These are phyloP conservation scores for Bisporella sp. DNA, from an alignment of 2,329 filamentous ascomycete species.

Conservation along the genomic window DNA sequence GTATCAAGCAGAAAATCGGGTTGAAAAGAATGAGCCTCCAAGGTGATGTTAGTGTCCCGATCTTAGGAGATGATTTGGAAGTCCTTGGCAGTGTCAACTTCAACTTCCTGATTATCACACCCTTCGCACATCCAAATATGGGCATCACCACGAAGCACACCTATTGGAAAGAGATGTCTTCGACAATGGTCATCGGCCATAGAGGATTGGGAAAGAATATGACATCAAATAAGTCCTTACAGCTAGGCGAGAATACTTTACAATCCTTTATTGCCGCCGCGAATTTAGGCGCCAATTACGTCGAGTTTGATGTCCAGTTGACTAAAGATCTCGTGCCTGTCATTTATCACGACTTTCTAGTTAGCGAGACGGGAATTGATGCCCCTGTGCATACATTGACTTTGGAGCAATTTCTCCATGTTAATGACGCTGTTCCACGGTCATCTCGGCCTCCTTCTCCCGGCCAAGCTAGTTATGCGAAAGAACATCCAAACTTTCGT, in stretches of 20 bases:
- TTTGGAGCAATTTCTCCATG: slow-evolving; percentile 88
- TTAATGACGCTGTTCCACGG: slow-evolving; percentile 46
- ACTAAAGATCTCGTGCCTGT: slow-evolving; percentile 99
- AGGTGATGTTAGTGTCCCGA: slow-evolving; percentile 86
- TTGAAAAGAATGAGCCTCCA: slow-evolving; percentile 86
- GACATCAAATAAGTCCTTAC: slow-evolving; percentile 74
- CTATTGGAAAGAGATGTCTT: slow-evolving; percentile 90
- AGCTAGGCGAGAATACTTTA: slow-evolving; percentile 93
- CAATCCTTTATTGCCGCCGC: slow-evolving; percentile 94
- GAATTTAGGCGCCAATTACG: slow-evolving; percentile 75
- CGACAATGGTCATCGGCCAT: slow-evolving; percentile 74
- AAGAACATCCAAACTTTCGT: slow-evolving; percentile 17
- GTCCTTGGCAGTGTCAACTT: slow-evolving; percentile 95
- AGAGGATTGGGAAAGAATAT: slow-evolving; percentile 86
- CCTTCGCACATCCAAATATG: slow-evolving; percentile 92
- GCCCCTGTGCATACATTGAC: slow-evolving; percentile 94
- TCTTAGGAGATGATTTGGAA: slow-evolving; percentile 73
- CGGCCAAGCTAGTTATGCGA: slow-evolving; percentile 4
- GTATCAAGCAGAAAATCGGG: slow-evolving; percentile 75
- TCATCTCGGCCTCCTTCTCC: slow-evolving; percentile 41
- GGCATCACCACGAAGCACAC: slow-evolving; percentile 83
- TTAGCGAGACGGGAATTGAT: slow-evolving; percentile 95
- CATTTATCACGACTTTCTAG: slow-evolving; percentile 97
- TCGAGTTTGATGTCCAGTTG: slow-evolving; percentile 83
- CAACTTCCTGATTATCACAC: slow-evolving; percentile 92